Evolutionary conservation across 164 flowering plant genomes (phyloP), one percentile per base, ranked within the genome.

Genomic region (Vitis rotundifolia): DNA sequence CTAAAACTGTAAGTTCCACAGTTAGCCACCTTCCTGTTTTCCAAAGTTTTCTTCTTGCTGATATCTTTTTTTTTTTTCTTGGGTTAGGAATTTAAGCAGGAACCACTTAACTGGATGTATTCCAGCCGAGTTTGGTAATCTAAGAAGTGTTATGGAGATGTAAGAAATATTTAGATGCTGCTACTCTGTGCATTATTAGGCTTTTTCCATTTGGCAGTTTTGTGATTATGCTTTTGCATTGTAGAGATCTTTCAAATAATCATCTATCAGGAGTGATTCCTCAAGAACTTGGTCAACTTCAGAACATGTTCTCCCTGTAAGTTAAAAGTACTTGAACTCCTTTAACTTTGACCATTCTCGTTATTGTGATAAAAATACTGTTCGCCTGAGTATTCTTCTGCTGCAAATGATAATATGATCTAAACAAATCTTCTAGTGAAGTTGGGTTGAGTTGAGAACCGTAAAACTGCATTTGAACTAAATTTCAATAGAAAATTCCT

Each of bases 81-180:
- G 18, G 49, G 22, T 16, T 60, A 95, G 99, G 84, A 93, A 91
- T 73, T 78, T 95, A 63, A 91, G 97, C 79, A 79, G 78, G 71
- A 95, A 95, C 69, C 82, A 72, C 15, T 64, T 95, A 49, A 70
- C 74, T 70, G 98, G 98, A 52, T 28, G 19, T 51, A 82, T 95
- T 58, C 97, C 99, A 14, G 85, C 86, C 11, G 99, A 95, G 76
- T 91, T 95, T 78, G 94, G 96, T 19, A 95, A 95, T 68, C 76
- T 95, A 28, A 90, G 98, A 74, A 93, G 98, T 77, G 80, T 95
- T 48, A 82, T 86, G 91, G 93, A 89, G 61, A 93, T 95, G 99
- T 95, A 85, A 74, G 90, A 29, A 62, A 28, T 28, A 15, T 61
- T 37, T 58, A 22, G 5, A 19, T 28, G 18, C 19, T 29, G 5